Conservation (phyloP, 2,329 filamentous ascomycete genomes). For the Pestalotiopsis sp. region DNA sequence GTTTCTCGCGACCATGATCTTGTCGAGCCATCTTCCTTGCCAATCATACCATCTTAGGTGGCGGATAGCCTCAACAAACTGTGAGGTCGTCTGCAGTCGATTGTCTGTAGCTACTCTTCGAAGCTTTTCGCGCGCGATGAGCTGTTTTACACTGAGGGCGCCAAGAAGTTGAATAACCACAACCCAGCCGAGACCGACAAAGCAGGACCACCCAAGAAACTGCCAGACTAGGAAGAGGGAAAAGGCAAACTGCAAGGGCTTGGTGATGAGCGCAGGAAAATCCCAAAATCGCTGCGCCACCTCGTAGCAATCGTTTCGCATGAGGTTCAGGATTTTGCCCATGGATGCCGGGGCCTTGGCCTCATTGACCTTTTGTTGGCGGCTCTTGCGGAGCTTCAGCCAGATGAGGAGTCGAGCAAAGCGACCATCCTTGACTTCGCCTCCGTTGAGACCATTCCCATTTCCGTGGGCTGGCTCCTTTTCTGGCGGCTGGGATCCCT, state of each 20-base stretch:
- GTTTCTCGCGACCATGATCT: constrained; percentile 69
- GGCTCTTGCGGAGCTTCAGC: constrained; percentile 25
- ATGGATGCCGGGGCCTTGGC: constrained; percentile 70
- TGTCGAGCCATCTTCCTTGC: constrained; percentile 74
- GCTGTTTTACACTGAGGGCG: constrained; percentile 63
- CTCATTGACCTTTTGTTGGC: constrained; percentile 24
- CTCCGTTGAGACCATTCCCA: constrained; percentile 21
- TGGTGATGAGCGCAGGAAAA: constrained; percentile 73
- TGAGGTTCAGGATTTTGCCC: constrained; percentile 87
- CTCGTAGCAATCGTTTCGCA: constrained; percentile 82
- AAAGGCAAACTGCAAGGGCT: constrained; percentile 75
- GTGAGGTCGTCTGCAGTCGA: constrained; percentile 78
- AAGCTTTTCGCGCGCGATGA: constrained; percentile 70
- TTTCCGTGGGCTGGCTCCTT: constrained; percentile 20
- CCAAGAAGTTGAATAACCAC: constrained; percentile 72
- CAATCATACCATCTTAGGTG: constrained; percentile 83
- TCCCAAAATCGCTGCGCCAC: constrained; percentile 89
- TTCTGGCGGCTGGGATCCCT: constrained; percentile 40
- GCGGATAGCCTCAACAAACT: constrained; percentile 85
- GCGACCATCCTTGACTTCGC: constrained; percentile 24
- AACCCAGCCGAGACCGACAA: constrained; percentile 73
- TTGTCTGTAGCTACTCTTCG: constrained; percentile 76
- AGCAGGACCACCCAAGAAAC: constrained; percentile 78
- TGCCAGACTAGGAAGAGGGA: constrained; percentile 75
- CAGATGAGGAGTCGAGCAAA: constrained; percentile 29